Percentiles rank a stretch among this genome's conserved stretches.
Conservation (phyloP, 2,329 filamentous ascomycete genomes). For the Leptographium wingfieldii region DNA sequence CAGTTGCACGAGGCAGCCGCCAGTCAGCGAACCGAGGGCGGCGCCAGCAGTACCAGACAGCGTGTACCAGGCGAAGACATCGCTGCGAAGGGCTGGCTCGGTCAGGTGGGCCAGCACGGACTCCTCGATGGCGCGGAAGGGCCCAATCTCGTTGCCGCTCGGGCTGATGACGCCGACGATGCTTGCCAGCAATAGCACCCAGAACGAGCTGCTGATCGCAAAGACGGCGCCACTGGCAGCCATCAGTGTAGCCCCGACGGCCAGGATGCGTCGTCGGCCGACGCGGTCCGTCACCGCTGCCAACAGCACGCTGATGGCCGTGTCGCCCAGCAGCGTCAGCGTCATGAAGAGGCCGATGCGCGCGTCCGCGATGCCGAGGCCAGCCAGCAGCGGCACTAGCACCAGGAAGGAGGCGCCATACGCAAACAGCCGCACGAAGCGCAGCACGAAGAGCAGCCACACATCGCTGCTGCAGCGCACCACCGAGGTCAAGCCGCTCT, state of each 20-base stretch:
- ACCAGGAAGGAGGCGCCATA: constrained; percentile 48
- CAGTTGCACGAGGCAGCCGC: constrained; percentile 48
- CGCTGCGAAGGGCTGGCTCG: constrained; percentile 28
- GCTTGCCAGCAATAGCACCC: constrained; percentile 43
- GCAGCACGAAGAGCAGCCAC: constrained; percentile 44
- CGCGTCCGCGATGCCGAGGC: constrained; percentile 35
- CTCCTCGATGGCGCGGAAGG: constrained; percentile 50
- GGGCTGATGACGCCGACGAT: constrained; percentile 51
- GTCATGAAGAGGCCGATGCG: constrained; percentile 54
- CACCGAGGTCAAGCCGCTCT: constrained; percentile 33
- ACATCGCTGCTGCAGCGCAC: constrained; percentile 31
- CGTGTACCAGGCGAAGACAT: constrained; percentile 51
- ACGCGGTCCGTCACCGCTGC: constrained; percentile 43
- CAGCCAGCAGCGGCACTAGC: constrained; percentile 41
- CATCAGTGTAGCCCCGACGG: constrained; percentile 43
- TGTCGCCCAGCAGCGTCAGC: constrained; percentile 47
- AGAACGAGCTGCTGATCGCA: constrained; percentile 38
- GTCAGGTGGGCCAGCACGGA: constrained; percentile 46
- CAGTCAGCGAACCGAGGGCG: constrained; percentile 44
- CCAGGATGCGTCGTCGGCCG: constrained; percentile 41
- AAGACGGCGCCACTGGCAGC: constrained; percentile 42
- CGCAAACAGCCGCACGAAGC: constrained; percentile 50
- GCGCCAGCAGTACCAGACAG: constrained; percentile 45
- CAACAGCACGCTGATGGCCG: constrained; percentile 43
- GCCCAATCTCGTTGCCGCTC: constrained; percentile 53